Percentiles rank a stretch among this genome's conserved stretches.
phyloP scores from a whole-genome alignment of 164 flowering plant genomes.

The Vitis vinifera region ASM3070453v1 NC_081809.1:22120001-22120500 shows the following conservation, averaged over 20 bases:
- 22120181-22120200: too few species aligned
- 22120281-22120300: conserved; percentile 95
- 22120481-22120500: too few species aligned
- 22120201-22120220: too few species aligned
- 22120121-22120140: neutral
- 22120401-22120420: conserved; percentile 3
- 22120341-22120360: conserved; percentile 10
- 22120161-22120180: too few species aligned
- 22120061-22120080: neutral
- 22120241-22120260: too few species aligned
- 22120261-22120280: conserved; percentile 19
- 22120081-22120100: neutral
- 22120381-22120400: neutral
- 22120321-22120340: conserved; percentile 16
- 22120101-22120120: neutral
- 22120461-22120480: too few species aligned
- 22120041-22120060: neutral
- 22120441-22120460: too few species aligned
- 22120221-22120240: too few species aligned
- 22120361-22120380: neutral
- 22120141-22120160: too few species aligned
- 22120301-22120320: conserved; percentile 93
- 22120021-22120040: conserved; percentile 60
- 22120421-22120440: too few species aligned
- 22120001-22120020: conserved; percentile 98